Evolutionary conservation across 1,284 basidiomycete genomes (phyloP).

Genomic region (Xerocomus subilludens): DNA sequence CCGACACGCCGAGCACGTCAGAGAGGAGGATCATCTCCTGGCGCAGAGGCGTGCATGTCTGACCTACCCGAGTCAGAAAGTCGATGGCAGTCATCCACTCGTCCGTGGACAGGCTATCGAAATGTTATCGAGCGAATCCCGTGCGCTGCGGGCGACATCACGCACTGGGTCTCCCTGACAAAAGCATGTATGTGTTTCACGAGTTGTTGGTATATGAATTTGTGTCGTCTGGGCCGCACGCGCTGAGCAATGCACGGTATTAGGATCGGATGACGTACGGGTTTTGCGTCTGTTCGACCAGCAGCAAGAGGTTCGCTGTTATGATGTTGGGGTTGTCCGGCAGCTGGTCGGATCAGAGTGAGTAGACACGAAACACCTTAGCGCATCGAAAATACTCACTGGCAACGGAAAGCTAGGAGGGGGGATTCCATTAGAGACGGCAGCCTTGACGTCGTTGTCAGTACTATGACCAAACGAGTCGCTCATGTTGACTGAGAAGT

Average conservation of each 20-base stretch:
- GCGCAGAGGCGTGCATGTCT: constrained; percentile 77
- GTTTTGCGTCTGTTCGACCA: constrained; percentile 60
- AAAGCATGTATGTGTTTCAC: constrained; percentile 77
- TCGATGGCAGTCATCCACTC: constrained; percentile 87
- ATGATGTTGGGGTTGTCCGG: constrained; percentile 66
- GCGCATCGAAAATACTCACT: constrained; percentile 36
- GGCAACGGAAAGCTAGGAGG: constrained; percentile 51
- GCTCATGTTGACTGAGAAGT: background rate
- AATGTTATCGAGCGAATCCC: background rate
- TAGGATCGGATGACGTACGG: constrained; percentile 50
- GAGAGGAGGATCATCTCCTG: constrained; percentile 90
- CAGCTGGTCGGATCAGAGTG: constrained; percentile 51
- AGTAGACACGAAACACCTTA: background rate
- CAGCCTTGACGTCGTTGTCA: constrained; percentile 30
- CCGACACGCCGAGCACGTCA: constrained; percentile 81
- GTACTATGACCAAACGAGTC: constrained; percentile 32
- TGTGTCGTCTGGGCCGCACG: constrained; percentile 54
- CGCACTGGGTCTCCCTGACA: constrained; percentile 72
- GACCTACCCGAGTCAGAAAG: constrained; percentile 79
- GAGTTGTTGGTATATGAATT: constrained; percentile 62
- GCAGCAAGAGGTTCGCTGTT: constrained; percentile 65
- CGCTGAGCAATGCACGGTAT: constrained; percentile 17
- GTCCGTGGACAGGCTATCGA: constrained; percentile 72
- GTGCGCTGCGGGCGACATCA: background rate
- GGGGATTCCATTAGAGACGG: constrained; percentile 52